A percentile compares a stretch with the other conserved stretches of the same genome.
Conservation (phyloP, 2,329 filamentous ascomycete genomes). For the Didymella sp. region DNA sequence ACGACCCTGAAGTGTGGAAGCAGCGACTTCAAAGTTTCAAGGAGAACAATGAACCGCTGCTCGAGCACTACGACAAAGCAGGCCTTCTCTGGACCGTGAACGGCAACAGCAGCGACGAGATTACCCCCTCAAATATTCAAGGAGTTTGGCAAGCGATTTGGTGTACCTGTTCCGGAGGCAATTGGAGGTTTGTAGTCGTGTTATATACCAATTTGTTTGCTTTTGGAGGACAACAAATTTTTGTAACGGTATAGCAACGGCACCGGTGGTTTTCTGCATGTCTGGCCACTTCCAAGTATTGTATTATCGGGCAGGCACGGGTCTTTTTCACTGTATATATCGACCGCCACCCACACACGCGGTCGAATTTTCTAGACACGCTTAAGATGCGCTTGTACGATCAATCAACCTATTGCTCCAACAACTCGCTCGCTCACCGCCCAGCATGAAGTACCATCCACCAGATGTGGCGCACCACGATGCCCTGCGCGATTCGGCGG, state of each 20-base stretch:
- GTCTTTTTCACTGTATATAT: slow-evolving; percentile 17
- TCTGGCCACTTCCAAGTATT: slow-evolving; percentile 1
- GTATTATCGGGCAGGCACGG: slow-evolving; percentile 15
- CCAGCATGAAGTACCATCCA: background rate
- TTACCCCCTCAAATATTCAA: slow-evolving; percentile 83
- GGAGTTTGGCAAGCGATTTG: slow-evolving; percentile 83
- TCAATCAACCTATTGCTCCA: background rate
- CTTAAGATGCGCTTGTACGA: slow-evolving; percentile 5
- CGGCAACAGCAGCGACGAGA: slow-evolving; percentile 92
- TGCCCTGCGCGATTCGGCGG: background rate
- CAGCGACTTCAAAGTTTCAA: slow-evolving; percentile 81
- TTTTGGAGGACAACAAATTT: background rate
- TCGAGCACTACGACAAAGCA: slow-evolving; percentile 87
- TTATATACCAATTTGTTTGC: slow-evolving; percentile 14
- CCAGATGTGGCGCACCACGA: background rate
- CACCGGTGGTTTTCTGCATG: slow-evolving; percentile 5
- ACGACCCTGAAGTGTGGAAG: slow-evolving; percentile 85
- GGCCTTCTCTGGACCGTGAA: slow-evolving; percentile 86
- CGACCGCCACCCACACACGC: slow-evolving; percentile 4
- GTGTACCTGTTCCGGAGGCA: slow-evolving; percentile 22
- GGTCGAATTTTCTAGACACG: background rate
- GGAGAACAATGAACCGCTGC: slow-evolving; percentile 81
- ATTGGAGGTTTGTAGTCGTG: slow-evolving; percentile 14
- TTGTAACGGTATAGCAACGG: slow-evolving; percentile 3
- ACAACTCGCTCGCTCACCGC: background rate